Conservation (phyloP, 495 filamentous ascomycete species). For the Penicillium tannophilum region DNA sequence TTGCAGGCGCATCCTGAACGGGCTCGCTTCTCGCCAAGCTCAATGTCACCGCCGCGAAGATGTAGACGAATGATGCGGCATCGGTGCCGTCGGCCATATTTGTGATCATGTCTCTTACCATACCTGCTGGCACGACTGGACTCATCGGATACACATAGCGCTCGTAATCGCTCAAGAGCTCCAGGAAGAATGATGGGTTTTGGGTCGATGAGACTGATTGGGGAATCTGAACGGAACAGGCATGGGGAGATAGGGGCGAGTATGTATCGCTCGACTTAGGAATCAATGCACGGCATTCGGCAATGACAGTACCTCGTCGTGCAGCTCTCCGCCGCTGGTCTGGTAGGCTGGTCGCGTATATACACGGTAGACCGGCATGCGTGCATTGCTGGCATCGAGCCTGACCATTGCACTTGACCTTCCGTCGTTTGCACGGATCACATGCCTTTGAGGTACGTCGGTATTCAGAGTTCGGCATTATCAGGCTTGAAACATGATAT, state of each 20-base stretch:
- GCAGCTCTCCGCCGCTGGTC: constrained; percentile 26
- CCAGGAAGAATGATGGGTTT: constrained; percentile 21
- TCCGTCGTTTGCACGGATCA: constrained; percentile 76
- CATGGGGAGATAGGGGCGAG: neutral
- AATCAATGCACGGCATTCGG: constrained; percentile 15
- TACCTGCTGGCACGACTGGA: constrained; percentile 26
- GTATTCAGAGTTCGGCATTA: neutral
- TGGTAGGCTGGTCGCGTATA: constrained; percentile 22
- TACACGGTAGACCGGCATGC: constrained; percentile 31
- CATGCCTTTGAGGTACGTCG: constrained; percentile 40
- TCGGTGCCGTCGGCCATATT: constrained; percentile 25
- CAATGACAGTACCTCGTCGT: constrained; percentile 27
- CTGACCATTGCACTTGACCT: constrained; percentile 72
- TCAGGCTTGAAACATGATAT: neutral
- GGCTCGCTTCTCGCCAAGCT: constrained; percentile 24
- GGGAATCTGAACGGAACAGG: neutral
- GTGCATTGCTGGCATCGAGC: constrained; percentile 34
- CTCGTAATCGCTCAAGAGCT: constrained; percentile 24
- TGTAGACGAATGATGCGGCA: constrained; percentile 28
- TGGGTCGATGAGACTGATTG: constrained; percentile 9
- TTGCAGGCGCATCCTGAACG: constrained; percentile 12
- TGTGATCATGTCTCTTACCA: constrained; percentile 24
- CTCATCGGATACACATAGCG: constrained; percentile 34
- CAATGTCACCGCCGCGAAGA: constrained; percentile 32
- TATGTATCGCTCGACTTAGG: neutral